Evolutionary conservation across 2,329 filamentous ascomycete species (phyloP).

Genomic region (Colletotrichum lupini): DNA sequence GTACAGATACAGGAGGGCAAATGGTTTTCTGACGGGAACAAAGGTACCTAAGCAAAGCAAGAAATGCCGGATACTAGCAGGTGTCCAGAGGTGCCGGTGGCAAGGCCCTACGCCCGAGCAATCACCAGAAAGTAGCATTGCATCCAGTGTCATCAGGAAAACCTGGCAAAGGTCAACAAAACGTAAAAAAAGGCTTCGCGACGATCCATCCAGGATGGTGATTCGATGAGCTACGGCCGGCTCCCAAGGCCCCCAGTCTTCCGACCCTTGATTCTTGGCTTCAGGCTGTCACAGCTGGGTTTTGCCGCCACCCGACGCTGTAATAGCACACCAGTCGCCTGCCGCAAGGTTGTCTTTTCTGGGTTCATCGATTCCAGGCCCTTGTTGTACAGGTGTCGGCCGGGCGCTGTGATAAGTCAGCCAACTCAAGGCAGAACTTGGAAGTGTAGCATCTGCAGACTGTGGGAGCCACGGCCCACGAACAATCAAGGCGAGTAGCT

Average conservation of each 20-base stretch:
- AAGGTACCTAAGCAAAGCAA: not conserved
- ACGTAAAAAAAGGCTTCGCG: not conserved
- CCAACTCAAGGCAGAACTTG: not conserved
- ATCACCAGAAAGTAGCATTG: not conserved
- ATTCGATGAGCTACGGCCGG: slow-evolving; percentile 3
- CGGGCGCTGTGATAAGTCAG: not conserved
- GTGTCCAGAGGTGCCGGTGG: not conserved
- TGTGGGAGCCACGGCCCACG: too few species aligned
- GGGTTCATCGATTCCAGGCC: slow-evolving; percentile 13
- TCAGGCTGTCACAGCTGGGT: not conserved
- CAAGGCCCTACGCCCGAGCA: not conserved
- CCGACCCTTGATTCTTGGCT: slow-evolving; percentile 16
- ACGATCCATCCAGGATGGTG: not conserved
- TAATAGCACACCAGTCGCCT: not conserved
- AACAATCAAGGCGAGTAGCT: not conserved
- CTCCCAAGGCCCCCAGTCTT: not conserved
- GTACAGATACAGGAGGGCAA: not conserved
- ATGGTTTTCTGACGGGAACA: too few species aligned
- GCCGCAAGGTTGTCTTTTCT: slow-evolving; percentile 19
- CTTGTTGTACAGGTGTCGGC: not conserved
- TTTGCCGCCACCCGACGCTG: not conserved
- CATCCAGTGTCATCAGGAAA: not conserved
- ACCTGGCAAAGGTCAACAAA: not conserved
- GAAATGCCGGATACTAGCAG: not conserved
- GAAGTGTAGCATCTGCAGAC: not conserved